These are phyloP conservation scores for Hemisphaericaspora xylanilytica DNA, from an alignment of 1,139 yeast species.

Conservation along the genomic window DNA sequence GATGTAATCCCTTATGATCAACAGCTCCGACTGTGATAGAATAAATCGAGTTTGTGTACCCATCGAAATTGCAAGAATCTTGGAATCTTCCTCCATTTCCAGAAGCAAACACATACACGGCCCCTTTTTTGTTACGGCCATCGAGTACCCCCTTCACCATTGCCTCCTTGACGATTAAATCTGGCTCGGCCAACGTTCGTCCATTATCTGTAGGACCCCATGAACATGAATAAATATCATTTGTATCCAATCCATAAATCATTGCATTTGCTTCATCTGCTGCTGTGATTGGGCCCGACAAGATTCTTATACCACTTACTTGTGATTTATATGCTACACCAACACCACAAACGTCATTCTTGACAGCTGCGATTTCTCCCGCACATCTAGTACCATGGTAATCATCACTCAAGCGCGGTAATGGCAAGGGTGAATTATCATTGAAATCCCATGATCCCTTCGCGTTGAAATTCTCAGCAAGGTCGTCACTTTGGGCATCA, in stretches of 20 bases:
- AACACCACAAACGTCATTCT: conserved; percentile 84
- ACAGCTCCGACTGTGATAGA: conserved; percentile 95
- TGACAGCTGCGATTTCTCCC: conserved; percentile 93
- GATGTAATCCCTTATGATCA: conserved; percentile 81
- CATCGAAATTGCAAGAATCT: conserved; percentile 96
- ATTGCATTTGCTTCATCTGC: conserved; percentile 92
- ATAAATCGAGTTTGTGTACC: conserved; percentile 93
- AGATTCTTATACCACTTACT: conserved; percentile 87
- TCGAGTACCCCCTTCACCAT: conserved; percentile 79
- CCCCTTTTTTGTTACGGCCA: conserved; percentile 81
- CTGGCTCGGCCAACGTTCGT: conserved; percentile 79
- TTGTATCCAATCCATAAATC: conserved; percentile 72
- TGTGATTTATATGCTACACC: conserved; percentile 89
- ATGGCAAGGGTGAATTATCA: conserved; percentile 69
- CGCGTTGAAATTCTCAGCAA: conserved; percentile 65
- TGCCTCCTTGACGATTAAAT: conserved; percentile 72
- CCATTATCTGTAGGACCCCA: conserved; percentile 99
- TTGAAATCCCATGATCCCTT: conserved; percentile 92
- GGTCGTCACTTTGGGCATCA: conserved; percentile 74
- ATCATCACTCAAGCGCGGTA: conserved; percentile 79
- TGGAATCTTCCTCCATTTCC: conserved; percentile 87
- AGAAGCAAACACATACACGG: conserved; percentile 90
- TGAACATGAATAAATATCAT: conserved; percentile 93
- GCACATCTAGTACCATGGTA: conserved; percentile 98
- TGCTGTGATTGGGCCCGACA: conserved; percentile 74